A percentile compares a stretch with the other conserved stretches of the same genome.
Evolutionary conservation across 1,139 yeast genomes (phyloP).

Genomic region (Zygosaccharomyces pseudobailii): DNA sequence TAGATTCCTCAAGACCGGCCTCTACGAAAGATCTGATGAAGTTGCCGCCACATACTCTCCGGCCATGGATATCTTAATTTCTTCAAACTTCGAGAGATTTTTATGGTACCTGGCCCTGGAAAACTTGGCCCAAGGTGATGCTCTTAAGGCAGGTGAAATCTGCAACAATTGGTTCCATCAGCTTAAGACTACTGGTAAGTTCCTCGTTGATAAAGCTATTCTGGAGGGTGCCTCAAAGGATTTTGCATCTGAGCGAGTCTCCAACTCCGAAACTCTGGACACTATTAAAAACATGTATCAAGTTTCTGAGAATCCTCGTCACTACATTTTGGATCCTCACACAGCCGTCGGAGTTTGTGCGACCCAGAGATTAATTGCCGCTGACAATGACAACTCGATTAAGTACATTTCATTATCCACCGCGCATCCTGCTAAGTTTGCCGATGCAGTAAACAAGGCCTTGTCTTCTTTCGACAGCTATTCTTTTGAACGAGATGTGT

Average conservation of each 20-base stretch:
- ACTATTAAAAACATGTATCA: slow-evolving; percentile 71
- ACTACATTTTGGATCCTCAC: slow-evolving; percentile 92
- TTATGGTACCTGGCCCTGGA: slow-evolving; percentile 90
- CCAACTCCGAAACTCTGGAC: slow-evolving; percentile 66
- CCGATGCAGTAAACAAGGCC: slow-evolving; percentile 89
- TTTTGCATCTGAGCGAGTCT: slow-evolving; percentile 76
- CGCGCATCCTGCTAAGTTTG: slow-evolving; percentile 97
- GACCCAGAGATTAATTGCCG: slow-evolving; percentile 54
- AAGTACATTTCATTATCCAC: slow-evolving; percentile 81
- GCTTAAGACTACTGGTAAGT: slow-evolving; percentile 71
- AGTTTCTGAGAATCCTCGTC: slow-evolving; percentile 46
- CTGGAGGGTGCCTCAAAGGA: slow-evolving; percentile 60
- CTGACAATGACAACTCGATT: slow-evolving; percentile 42
- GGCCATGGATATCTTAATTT: slow-evolving; percentile 96
- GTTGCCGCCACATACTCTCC: slow-evolving; percentile 93
- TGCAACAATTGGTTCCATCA: slow-evolving; percentile 74
- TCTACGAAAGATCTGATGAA: slow-evolving; percentile 66
- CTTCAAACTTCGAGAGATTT: slow-evolving; percentile 93
- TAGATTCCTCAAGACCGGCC: slow-evolving; percentile 83
- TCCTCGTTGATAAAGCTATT: slow-evolving; percentile 62
- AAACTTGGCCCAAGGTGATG: slow-evolving; percentile 50
- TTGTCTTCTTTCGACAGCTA: slow-evolving; percentile 62
- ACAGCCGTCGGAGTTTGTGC: slow-evolving; percentile 91
- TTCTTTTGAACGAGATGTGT: slow-evolving; percentile 79
- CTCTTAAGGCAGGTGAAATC: slow-evolving; percentile 67